phyloP scores from a whole-genome alignment of 2,329 filamentous ascomycete species.

The Ciborinia camelliae region DNA sequence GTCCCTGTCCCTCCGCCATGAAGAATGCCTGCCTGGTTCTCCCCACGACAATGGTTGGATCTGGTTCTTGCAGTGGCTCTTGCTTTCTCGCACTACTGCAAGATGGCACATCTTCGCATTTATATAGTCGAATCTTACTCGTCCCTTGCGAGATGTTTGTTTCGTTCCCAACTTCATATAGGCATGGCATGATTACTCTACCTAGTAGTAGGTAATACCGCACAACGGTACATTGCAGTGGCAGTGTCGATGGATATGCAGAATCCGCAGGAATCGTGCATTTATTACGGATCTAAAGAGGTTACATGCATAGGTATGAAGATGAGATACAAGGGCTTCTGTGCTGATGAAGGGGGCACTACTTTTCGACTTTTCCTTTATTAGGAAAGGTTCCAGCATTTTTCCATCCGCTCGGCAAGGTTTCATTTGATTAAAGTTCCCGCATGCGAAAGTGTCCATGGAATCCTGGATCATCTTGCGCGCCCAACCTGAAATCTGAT shows the following conservation, averaged over 20 bases:
- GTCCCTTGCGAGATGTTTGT: no score
- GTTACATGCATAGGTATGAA: no score
- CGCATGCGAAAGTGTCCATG: not conserved
- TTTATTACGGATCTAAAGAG: not conserved
- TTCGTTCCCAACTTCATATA: not conserved
- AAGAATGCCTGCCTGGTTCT: constrained; percentile 12
- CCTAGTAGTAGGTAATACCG: no score
- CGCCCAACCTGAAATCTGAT: constrained; percentile 15
- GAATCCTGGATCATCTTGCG: not conserved
- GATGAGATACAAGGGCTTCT: no score
- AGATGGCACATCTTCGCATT: not conserved
- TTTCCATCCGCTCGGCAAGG: not conserved
- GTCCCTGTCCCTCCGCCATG: constrained; percentile 4
- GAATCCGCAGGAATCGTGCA: constrained; percentile 13
- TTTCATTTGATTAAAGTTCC: not conserved
- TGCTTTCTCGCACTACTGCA: constrained; percentile 3
- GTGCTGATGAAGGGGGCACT: not conserved
- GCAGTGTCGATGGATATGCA: constrained; percentile 7
- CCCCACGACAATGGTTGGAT: not conserved
- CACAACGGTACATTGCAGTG: constrained; percentile 6
- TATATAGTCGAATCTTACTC: not conserved
- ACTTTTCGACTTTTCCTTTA: not conserved
- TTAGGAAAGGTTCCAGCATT: not conserved
- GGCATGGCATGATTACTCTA: not conserved
- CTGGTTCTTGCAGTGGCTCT: not conserved